phyloP scores from a whole-genome alignment of 2,329 filamentous ascomycete genomes.

The Aspergillus neotritici region DNA sequence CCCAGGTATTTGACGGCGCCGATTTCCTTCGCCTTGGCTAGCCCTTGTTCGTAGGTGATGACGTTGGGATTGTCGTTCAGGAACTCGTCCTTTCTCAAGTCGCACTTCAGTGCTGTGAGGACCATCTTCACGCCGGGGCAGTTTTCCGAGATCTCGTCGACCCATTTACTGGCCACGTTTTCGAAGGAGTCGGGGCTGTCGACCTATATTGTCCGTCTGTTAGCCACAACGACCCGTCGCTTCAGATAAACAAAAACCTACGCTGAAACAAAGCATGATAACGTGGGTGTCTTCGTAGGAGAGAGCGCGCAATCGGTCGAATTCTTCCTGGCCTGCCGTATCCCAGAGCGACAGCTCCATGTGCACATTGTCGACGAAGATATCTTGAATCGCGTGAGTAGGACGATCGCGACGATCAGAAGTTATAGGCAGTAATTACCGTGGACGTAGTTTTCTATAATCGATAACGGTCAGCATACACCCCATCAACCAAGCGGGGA shows the following conservation, averaged over 20 bases:
- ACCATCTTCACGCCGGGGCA: constrained; percentile 93
- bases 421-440: constrained; percentile 50
- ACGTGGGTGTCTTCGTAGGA: constrained; percentile 98
- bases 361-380: constrained; percentile 95
- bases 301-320: constrained; percentile 88
- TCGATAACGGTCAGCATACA: constrained; percentile 24
- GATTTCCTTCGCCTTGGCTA: constrained; percentile 86
- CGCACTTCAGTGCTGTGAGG: constrained; percentile 92
- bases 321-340: constrained; percentile 97
- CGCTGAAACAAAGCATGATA: constrained; percentile 98
- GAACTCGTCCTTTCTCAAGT: constrained; percentile 75
- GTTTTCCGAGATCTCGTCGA: constrained; percentile 95
- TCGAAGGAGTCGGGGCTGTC: constrained; percentile 95
- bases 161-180: constrained; percentile 98
- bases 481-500: constrained; percentile 6
- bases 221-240: neutral
- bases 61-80: constrained; percentile 58
- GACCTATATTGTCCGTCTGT: constrained; percentile 45
- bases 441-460: constrained; percentile 89
- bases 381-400: constrained; percentile 55
- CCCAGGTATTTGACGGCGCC: constrained; percentile 86
- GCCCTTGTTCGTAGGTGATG: constrained; percentile 85
- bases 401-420: neutral
- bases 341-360: constrained; percentile 98
- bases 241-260: constrained; percentile 24